phyloP scores from a whole-genome alignment of 179 eudicot genomes.

The Silene noctiflora region DNA sequence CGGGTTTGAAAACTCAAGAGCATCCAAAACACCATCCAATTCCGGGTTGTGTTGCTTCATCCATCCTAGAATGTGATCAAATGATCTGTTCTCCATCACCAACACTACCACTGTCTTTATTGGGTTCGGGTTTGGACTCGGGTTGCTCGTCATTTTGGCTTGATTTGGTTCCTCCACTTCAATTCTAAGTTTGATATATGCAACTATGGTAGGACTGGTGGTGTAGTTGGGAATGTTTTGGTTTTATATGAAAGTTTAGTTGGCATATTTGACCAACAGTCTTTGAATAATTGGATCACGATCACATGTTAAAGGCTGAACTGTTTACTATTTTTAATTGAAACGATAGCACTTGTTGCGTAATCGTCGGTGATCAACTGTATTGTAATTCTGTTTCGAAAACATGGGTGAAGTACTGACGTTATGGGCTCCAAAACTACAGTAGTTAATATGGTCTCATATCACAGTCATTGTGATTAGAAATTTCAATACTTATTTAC shows the following conservation, averaged over 20 bases:
- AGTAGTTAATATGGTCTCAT: too few species aligned
- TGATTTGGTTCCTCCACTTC: not conserved
- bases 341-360: not conserved
- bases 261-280: not conserved
- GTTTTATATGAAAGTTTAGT: not conserved
- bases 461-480: too few species aligned
- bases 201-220: not conserved
- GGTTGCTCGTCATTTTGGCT: conserved; percentile 12
- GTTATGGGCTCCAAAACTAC: not conserved
- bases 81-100: conserved; percentile 45
- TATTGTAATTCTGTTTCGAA: not conserved
- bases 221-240: conserved; percentile 1
- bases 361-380: conserved; percentile 7
- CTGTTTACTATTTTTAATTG: not conserved
- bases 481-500: too few species aligned
- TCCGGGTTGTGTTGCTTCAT: conserved; percentile 36
- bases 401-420: not conserved
- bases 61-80: conserved; percentile 48
- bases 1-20: conserved; percentile 32
- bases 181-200: not conserved
- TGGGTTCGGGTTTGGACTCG: conserved; percentile 27
- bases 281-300: not conserved
- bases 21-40: conserved; percentile 32
- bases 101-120: conserved; percentile 44
- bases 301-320: not conserved